phyloP scores from a whole-genome alignment of 108 stramenopile species.

The Licmophora abbreviata region DNA sequence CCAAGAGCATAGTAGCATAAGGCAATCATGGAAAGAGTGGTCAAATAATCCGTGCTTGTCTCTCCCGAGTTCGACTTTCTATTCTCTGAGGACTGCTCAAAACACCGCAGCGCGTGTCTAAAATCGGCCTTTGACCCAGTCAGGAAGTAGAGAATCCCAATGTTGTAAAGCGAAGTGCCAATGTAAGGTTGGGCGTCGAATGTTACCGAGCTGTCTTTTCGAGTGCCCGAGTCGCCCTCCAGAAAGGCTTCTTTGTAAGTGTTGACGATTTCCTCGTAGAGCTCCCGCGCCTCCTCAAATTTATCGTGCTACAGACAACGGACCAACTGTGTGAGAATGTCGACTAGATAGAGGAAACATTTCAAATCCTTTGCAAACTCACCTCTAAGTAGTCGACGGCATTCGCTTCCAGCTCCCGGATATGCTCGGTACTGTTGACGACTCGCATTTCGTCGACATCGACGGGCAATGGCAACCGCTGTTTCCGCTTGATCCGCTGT shows the following conservation, averaged over 20 bases:
- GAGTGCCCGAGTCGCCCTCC: slow-evolving; percentile 1
- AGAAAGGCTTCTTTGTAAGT: slow-evolving; percentile 28
- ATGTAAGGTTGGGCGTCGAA: slow-evolving; percentile 19
- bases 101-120: slow-evolving; percentile 25
- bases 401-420: neutral
- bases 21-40: slow-evolving; percentile 23
- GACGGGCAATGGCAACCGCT: slow-evolving; percentile 10
- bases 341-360: slow-evolving; percentile 7
- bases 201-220: slow-evolving; percentile 3
- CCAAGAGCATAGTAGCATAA: slow-evolving; percentile 34
- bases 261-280: slow-evolving; percentile 35
- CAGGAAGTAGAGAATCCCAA: slow-evolving; percentile 34
- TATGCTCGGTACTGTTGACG: slow-evolving; percentile 7
- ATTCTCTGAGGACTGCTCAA: slow-evolving; percentile 21
- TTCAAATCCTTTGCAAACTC: slow-evolving; percentile 17
- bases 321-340: neutral
- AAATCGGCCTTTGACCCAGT: slow-evolving; percentile 28
- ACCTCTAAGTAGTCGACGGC: slow-evolving; percentile 6
- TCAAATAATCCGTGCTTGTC: slow-evolving; percentile 27
- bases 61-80: slow-evolving; percentile 18
- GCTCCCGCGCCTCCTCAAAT: slow-evolving; percentile 26
- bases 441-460: slow-evolving; percentile 23
- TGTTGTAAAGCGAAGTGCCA: slow-evolving; percentile 25
- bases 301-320: slow-evolving; percentile 29
- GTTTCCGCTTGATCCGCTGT: neutral